phyloP scores from a whole-genome alignment of 2,329 filamentous ascomycete species.

The Penicillium corylophilum region DNA sequence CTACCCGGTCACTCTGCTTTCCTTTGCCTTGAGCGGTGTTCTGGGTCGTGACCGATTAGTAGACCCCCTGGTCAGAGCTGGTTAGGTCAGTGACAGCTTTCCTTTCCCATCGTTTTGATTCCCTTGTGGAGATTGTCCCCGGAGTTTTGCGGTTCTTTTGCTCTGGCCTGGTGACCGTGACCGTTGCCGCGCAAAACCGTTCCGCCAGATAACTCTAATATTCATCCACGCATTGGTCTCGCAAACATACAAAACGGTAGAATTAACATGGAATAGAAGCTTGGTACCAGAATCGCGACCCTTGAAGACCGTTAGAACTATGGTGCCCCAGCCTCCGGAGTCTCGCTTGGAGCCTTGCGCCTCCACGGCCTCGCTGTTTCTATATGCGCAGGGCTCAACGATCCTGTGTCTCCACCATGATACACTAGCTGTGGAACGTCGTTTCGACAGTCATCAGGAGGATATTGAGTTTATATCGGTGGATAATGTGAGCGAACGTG shows the following conservation, averaged over 20 bases:
- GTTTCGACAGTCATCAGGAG: conserved; percentile 79
- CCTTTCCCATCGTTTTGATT: conserved; percentile 1
- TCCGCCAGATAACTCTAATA: not conserved
- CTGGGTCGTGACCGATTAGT: conserved; percentile 20
- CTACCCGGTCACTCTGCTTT: conserved; percentile 10
- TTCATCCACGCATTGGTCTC: not conserved
- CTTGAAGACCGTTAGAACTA: conserved; percentile 54
- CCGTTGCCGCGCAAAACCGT: not conserved
- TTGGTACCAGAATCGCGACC: conserved; percentile 59
- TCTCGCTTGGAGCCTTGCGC: conserved; percentile 78
- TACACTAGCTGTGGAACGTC: conserved; percentile 80
- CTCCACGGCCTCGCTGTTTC: conserved; percentile 84
- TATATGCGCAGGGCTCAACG: conserved; percentile 79
- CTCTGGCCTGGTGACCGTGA: not conserved
- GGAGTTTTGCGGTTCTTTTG: conserved; percentile 3
- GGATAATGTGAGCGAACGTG: conserved; percentile 86
- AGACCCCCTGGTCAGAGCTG: conserved; percentile 15
- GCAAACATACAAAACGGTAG: conserved; percentile 51
- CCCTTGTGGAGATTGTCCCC: conserved; percentile 1
- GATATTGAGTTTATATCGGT: conserved; percentile 81
- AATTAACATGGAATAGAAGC: conserved; percentile 59
- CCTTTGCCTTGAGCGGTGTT: conserved; percentile 18
- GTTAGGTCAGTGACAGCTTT: conserved; percentile 19
- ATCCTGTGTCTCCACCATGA: conserved; percentile 91
- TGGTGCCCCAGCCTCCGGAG: conserved; percentile 31